phyloP scores from a whole-genome alignment of 2,329 filamentous ascomycete species.

The Saccharata proteae region DNA sequence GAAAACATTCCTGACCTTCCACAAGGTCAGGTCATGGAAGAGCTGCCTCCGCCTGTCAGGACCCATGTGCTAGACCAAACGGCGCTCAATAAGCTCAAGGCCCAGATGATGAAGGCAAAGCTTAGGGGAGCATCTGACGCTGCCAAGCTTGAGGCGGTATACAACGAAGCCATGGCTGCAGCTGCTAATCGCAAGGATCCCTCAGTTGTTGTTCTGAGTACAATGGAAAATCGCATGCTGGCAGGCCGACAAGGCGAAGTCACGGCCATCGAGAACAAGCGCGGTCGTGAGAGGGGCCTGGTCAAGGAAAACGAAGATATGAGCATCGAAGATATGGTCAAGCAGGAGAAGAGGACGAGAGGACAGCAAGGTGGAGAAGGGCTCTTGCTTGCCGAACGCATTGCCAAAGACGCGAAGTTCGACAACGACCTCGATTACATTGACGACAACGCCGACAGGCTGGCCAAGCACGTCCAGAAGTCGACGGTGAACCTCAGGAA shows the following conservation, averaged over 20 bases:
- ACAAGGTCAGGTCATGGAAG: slow-evolving; percentile 48
- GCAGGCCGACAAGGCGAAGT: slow-evolving; percentile 65
- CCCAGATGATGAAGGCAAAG: slow-evolving; percentile 93
- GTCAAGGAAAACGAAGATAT: slow-evolving; percentile 92
- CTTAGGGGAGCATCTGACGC: slow-evolving; percentile 66
- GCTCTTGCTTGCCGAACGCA: slow-evolving; percentile 73
- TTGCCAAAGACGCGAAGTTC: slow-evolving; percentile 86
- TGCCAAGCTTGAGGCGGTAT: slow-evolving; percentile 67
- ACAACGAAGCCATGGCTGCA: slow-evolving; percentile 60
- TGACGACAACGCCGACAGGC: slow-evolving; percentile 87
- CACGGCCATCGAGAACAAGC: slow-evolving; percentile 63
- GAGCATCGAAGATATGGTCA: slow-evolving; percentile 92
- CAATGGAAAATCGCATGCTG: slow-evolving; percentile 82
- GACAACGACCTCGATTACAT: slow-evolving; percentile 90
- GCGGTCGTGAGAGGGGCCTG: slow-evolving; percentile 70
- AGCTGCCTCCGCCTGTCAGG: slow-evolving; percentile 36
- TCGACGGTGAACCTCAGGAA: slow-evolving; percentile 82
- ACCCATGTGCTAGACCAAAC: slow-evolving; percentile 58
- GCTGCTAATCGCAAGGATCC: slow-evolving; percentile 42
- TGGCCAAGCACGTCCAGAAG: slow-evolving; percentile 78
- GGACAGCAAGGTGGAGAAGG: slow-evolving; percentile 70
- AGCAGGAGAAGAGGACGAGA: slow-evolving; percentile 78
- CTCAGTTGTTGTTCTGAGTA: slow-evolving; percentile 66
- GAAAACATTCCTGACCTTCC: slow-evolving; percentile 16
- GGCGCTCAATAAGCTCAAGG: slow-evolving; percentile 75